These are phyloP conservation scores for Diutina sp. DNA, from an alignment of 1,139 yeast species.

Conservation along the genomic window DNA sequence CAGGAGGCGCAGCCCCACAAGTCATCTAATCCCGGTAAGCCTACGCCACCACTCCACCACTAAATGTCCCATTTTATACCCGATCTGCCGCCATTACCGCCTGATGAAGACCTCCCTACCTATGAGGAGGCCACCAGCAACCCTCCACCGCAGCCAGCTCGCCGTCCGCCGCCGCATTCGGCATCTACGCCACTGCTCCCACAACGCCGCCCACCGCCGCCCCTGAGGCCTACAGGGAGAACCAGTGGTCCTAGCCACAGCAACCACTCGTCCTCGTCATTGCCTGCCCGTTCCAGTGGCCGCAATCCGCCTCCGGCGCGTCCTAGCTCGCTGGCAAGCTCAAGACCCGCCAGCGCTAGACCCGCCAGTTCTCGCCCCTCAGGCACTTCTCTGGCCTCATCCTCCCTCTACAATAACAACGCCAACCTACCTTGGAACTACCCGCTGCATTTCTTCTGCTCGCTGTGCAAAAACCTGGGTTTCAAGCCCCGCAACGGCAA, in stretches of 20 bases:
- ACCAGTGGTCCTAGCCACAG: background rate
- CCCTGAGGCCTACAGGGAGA: background rate
- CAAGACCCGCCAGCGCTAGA: background rate
- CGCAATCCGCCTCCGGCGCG: background rate
- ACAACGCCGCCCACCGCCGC: conserved; percentile 1
- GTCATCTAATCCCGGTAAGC: background rate
- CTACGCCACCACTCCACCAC: background rate
- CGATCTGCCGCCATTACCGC: background rate
- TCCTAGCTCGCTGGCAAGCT: background rate
- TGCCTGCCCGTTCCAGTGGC: background rate
- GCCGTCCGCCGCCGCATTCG: conserved; percentile 3
- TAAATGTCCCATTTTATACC: background rate
- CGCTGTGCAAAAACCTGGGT: conserved; percentile 30
- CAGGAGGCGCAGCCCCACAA: background rate
- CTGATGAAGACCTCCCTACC: conserved; percentile 8
- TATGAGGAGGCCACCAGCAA: conserved; percentile 10
- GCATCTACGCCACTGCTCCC: background rate
- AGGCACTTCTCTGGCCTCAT: conserved; percentile 3
- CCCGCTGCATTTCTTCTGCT: conserved; percentile 23
- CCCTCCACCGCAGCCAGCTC: conserved; percentile 3
- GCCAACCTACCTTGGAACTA: conserved; percentile 41
- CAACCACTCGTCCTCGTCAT: background rate
- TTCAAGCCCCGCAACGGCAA: conserved; percentile 18
- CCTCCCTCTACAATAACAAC: conserved; percentile 9
- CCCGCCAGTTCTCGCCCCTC: too few species aligned